Evolutionary conservation across 1,284 basidiomycete genomes (phyloP).

Genomic region (Agroathelia rolfsii): DNA sequence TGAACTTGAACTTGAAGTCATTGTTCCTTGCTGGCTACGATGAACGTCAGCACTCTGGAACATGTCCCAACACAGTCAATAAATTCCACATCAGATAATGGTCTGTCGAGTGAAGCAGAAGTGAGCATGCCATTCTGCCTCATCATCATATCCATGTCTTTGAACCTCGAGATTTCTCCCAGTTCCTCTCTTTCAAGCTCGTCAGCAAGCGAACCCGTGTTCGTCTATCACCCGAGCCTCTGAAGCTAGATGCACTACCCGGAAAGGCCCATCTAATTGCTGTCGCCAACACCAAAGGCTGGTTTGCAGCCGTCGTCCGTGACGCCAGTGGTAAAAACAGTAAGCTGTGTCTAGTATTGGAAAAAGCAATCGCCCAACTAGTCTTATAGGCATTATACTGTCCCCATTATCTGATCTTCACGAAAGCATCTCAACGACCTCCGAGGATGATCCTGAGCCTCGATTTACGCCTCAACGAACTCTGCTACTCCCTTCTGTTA

Average conservation of each 20-base stretch:
- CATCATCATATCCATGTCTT: background rate
- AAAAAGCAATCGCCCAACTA: constrained; percentile 7
- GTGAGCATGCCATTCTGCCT: constrained; percentile 19
- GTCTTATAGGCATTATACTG: constrained; percentile 37
- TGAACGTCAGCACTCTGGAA: constrained; percentile 31
- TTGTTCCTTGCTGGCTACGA: no score
- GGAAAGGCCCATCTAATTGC: constrained; percentile 39
- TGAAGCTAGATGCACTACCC: constrained; percentile 32
- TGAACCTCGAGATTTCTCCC: constrained; percentile 3
- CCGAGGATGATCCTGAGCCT: constrained; percentile 26
- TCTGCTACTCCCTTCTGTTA: constrained; percentile 31
- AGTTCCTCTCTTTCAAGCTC: constrained; percentile 40
- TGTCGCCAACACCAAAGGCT: constrained; percentile 46
- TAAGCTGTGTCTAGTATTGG: constrained; percentile 19
- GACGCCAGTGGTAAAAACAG: constrained; percentile 24
- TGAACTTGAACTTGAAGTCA: no score
- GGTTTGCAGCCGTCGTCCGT: constrained; percentile 51
- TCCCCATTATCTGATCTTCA: constrained; percentile 51
- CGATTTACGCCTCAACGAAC: constrained; percentile 38
- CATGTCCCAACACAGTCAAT: constrained; percentile 20
- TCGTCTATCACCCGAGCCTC: constrained; percentile 39
- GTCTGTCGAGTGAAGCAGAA: constrained; percentile 32
- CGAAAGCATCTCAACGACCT: constrained; percentile 30
- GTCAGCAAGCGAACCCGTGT: constrained; percentile 53
- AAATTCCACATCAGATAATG: constrained; percentile 23